A percentile compares a stretch with the other conserved stretches of the same genome.
Conservation (phyloP, 164 flowering plant species). For the Protea cynaroides region DNA sequence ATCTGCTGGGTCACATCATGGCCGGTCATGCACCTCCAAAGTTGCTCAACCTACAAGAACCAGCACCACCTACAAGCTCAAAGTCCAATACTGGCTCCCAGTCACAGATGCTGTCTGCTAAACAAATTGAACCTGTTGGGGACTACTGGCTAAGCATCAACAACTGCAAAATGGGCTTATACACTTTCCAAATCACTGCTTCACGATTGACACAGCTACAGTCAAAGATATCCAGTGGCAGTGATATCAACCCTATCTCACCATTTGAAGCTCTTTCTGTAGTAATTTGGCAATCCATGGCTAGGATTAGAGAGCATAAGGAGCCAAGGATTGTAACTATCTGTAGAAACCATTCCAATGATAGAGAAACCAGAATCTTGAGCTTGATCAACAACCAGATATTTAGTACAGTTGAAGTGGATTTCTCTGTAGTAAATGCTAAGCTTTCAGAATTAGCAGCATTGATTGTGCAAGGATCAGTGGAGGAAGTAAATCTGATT, state of each 20-base stretch:
- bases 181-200: constrained; percentile 31
- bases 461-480: constrained; percentile 22
- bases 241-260: constrained; percentile 4
- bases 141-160: constrained; percentile 41
- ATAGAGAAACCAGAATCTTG: constrained; percentile 12
- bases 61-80: background rate
- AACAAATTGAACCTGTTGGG: constrained; percentile 38
- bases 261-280: constrained; percentile 50
- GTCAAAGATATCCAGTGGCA: constrained; percentile 15
- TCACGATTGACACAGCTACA: constrained; percentile 27
- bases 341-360: constrained; percentile 16
- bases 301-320: constrained; percentile 30
- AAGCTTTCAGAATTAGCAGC: constrained; percentile 31
- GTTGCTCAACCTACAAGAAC: constrained; percentile 2
- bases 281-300: constrained; percentile 55
- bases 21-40: constrained; percentile 21
- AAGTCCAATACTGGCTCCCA: constrained; percentile 3
- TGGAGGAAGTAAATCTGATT: constrained; percentile 26
- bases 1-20: constrained; percentile 39
- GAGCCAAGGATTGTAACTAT: constrained; percentile 39
- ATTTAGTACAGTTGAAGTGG: constrained; percentile 39
- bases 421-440: constrained; percentile 18
- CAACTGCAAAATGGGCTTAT: constrained; percentile 35
- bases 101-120: constrained; percentile 15
- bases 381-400: constrained; percentile 31